Percentiles rank a stretch among this genome's conserved stretches.
Evolutionary conservation across 805 yeast species (phyloP).

Genomic region (Nakazawaea holstii): DNA sequence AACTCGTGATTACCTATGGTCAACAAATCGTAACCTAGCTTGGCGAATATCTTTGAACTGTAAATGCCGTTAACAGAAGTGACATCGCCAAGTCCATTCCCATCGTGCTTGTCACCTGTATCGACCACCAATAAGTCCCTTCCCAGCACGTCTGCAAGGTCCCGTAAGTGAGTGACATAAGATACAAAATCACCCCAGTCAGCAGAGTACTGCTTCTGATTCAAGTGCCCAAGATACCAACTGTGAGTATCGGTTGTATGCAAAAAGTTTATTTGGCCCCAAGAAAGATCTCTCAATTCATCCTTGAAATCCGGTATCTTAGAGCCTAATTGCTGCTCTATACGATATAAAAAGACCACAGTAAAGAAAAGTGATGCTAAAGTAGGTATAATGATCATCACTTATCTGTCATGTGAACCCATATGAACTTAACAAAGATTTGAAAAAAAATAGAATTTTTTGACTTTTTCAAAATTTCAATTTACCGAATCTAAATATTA

Average conservation of each 20-base stretch:
- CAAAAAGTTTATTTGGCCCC: conserved; percentile 77
- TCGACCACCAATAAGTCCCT: conserved; percentile 74
- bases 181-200: conserved; percentile 92
- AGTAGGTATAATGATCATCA: too few relatives aligned
- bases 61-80: conserved; percentile 65
- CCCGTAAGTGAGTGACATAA: conserved; percentile 49
- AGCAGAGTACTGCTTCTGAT: conserved; percentile 71
- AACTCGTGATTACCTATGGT: conserved; percentile 92
- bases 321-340: conserved; percentile 26
- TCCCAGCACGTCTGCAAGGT: conserved; percentile 34
- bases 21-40: conserved; percentile 66
- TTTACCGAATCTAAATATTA: too few relatives aligned
- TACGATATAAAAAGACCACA: not conserved
- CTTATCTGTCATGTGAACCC: not conserved
- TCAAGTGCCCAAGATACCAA: conserved; percentile 88
- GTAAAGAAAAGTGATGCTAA: not conserved
- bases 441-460: not conserved
- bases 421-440: not conserved
- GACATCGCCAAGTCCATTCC: conserved; percentile 84
- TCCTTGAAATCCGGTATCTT: conserved; percentile 29
- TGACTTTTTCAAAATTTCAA: not conserved
- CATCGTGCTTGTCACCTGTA: conserved; percentile 93
- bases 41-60: conserved; percentile 58
- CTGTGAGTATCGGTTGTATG: conserved; percentile 98
- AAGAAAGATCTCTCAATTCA: conserved; percentile 43